These are phyloP conservation scores for Endotrypanum monterogeii DNA, from an alignment of 208 protist genomes.

Conservation along the genomic window DNA sequence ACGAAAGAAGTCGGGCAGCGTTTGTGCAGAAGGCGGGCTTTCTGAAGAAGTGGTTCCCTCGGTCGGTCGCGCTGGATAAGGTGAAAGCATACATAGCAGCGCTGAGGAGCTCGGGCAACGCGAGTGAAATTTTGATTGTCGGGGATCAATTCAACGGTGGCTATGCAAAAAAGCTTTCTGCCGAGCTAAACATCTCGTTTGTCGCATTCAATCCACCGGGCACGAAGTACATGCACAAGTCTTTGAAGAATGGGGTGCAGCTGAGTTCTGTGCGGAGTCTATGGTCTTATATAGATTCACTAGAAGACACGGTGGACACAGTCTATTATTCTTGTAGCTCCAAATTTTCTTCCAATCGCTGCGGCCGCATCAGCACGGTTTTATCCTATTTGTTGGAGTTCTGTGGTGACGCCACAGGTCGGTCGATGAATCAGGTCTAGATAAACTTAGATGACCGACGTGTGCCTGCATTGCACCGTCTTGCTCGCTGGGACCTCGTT, in stretches of 20 bases:
- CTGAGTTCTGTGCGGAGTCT: constrained; percentile 53
- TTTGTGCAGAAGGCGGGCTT: constrained; percentile 70
- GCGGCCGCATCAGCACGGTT: constrained; percentile 68
- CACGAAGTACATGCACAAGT: constrained; percentile 46
- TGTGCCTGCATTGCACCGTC: background rate
- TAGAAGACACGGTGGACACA: constrained; percentile 68
- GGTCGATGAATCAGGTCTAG: constrained; percentile 24
- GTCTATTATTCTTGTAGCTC: constrained; percentile 58
- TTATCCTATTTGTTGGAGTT: constrained; percentile 45
- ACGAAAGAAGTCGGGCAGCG: constrained; percentile 44
- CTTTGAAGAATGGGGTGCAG: constrained; percentile 48
- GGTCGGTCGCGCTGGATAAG: constrained; percentile 47
- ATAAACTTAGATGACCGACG: background rate
- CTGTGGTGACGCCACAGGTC: constrained; percentile 63
- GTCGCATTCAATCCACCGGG: constrained; percentile 87
- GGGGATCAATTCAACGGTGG: constrained; percentile 90
- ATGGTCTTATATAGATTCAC: constrained; percentile 79
- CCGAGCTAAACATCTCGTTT: constrained; percentile 52
- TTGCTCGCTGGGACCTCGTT: background rate
- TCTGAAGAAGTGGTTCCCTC: constrained; percentile 70
- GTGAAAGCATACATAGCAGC: constrained; percentile 53
- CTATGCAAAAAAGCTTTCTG: constrained; percentile 79
- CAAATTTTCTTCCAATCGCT: constrained; percentile 52
- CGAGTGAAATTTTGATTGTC: constrained; percentile 63
- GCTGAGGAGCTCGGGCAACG: constrained; percentile 22